Base-by-base conservation (phyloP, 2,329 filamentous ascomycete species). In the Cytospora mali region DNA sequence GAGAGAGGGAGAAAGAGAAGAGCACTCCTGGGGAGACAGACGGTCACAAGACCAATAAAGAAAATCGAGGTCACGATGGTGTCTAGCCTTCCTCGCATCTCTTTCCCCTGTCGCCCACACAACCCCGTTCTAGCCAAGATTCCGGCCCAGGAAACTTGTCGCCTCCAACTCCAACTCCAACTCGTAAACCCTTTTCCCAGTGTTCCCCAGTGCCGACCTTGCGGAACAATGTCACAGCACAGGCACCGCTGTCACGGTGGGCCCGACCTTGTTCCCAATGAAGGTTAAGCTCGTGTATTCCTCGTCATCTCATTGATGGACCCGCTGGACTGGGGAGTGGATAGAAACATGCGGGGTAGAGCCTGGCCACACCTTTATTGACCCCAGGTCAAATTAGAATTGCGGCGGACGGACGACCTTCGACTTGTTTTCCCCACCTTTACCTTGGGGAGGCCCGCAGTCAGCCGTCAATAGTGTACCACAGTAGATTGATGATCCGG, bases 251-350 rank as follows among this genome's bases (percentile, higher is more conserved):
- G n/a, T 27, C 23, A 46, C 39, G 52, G 39, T 61, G 57, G 52
- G 29, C 49, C 50, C 31, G 48, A 31, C 58, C 55, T 48, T 42
- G 52, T 49, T 35, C 39, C 53, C 31, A 56, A 53, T n/a, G 42
- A 29, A 31, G 58, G 58, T 51, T 56, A 64, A 55, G 48, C 58
- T 25, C 46, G 52, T 29, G 18, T 46, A 31, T 3, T 54, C 21
- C 58, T 61, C 49, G 62, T n/a, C 62, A 35, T 35, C 58, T 61
- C 54, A 61, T 64, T 64, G 62, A 64, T 57, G 62, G 62, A 64
- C 53, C 55, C 46, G 31, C 18, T n/a, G 50, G 46, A 23, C 56
- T 61, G 58, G 62, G n/a, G 27, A 53, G 46, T 46, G 53, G 58
- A 49, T 53, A 49, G 23, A 14, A 18, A 39, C 27, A 62, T 64